These are phyloP conservation scores for Taphrina deformans DNA, from an alignment of 1,139 yeast species.

Conservation along the genomic window DNA sequence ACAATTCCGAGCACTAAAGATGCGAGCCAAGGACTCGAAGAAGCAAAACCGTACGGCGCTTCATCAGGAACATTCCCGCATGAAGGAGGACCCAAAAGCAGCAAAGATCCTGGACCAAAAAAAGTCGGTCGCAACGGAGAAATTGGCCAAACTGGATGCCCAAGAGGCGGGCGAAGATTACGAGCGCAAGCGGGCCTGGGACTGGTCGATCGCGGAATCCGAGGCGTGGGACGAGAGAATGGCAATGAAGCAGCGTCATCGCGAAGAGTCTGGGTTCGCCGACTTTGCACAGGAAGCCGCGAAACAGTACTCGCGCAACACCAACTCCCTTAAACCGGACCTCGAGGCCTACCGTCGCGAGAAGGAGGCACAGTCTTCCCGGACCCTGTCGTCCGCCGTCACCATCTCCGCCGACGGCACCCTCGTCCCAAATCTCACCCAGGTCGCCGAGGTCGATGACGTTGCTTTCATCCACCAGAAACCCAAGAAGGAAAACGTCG, in stretches of 20 bases:
- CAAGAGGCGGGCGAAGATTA: conserved; percentile 49
- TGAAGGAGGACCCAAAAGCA: conserved; percentile 44
- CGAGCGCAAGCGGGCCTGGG: conserved; percentile 54
- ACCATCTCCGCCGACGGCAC: conserved; percentile 34
- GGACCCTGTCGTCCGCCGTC: conserved; percentile 35
- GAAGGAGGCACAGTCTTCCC: conserved; percentile 39
- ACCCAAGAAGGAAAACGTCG: conserved; percentile 50
- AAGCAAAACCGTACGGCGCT: conserved; percentile 50
- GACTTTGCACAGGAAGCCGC: conserved; percentile 40
- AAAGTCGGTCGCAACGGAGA: conserved; percentile 48
- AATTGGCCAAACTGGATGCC: conserved; percentile 49
- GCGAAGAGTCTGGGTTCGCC: conserved; percentile 40
- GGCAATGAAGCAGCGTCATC: conserved; percentile 42
- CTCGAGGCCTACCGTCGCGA: conserved; percentile 50
- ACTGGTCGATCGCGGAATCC: conserved; percentile 67
- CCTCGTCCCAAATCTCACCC: conserved; percentile 12
- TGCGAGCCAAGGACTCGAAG: conserved; percentile 41
- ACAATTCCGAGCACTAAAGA: conserved; percentile 18
- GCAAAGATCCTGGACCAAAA: conserved; percentile 46
- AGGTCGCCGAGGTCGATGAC: conserved; percentile 36
- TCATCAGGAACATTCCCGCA: conserved; percentile 48
- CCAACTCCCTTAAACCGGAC: conserved; percentile 50
- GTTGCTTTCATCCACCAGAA: conserved; percentile 43
- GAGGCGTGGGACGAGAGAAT: conserved; percentile 62
- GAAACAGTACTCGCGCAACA: conserved; percentile 51